phyloP scores from a whole-genome alignment of 2,329 filamentous ascomycete genomes.

The Capronia epimyces region DNA sequence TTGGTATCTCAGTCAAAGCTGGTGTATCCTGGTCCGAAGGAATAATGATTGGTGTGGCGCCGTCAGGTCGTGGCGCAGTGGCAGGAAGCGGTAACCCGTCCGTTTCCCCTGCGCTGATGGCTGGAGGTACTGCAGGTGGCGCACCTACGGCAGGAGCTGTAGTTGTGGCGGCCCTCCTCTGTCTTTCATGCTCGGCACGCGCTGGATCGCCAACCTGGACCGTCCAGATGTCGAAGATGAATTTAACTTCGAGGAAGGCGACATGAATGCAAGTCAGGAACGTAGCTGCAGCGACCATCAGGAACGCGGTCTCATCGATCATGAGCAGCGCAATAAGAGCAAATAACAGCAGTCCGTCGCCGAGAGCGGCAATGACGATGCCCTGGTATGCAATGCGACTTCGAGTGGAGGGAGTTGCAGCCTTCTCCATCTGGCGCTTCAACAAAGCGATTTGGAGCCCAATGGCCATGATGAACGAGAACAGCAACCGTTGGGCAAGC shows the following conservation, averaged over 20 bases:
- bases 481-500: constrained; percentile 42
- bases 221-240: constrained; percentile 63
- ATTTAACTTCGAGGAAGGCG: constrained; percentile 59
- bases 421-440: constrained; percentile 59
- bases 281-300: constrained; percentile 51
- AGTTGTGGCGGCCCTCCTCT: constrained; percentile 18
- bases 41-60: constrained; percentile 53
- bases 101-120: constrained; percentile 7
- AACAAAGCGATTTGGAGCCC: constrained; percentile 52
- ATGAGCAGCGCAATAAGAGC: constrained; percentile 51
- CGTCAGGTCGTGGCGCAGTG: constrained; percentile 42
- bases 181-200: constrained; percentile 40
- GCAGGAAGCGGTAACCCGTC: constrained; percentile 46
- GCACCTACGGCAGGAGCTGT: constrained; percentile 1
- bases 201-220: constrained; percentile 51
- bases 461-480: constrained; percentile 50
- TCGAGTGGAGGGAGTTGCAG: constrained; percentile 59
- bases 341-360: constrained; percentile 56
- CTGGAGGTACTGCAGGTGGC: constrained; percentile 1
- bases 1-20: constrained; percentile 30
- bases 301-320: constrained; percentile 51
- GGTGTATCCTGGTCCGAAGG: constrained; percentile 53
- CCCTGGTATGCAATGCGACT: constrained; percentile 61
- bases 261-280: constrained; percentile 58
- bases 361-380: constrained; percentile 56